Conservation (phyloP, 2,329 filamentous ascomycete genomes). For the Tolypocladium tropicale region DNA sequence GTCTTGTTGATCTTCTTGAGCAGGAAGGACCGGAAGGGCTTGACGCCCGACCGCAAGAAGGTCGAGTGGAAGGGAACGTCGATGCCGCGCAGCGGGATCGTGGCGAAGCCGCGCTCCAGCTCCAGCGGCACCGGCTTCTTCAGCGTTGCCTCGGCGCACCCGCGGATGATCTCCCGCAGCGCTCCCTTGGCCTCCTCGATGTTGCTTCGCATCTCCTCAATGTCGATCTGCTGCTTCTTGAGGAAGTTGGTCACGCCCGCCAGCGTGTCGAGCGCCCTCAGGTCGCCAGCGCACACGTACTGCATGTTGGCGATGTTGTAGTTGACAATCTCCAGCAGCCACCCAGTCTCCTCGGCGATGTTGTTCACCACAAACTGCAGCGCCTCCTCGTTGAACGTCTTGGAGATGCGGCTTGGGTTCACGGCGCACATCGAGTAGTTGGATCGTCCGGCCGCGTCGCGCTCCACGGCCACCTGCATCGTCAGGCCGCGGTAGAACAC, state of each 20-base stretch:
- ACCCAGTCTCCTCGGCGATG: conserved; percentile 85
- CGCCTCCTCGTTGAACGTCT: conserved; percentile 97
- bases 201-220: conserved; percentile 81
- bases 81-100: conserved; percentile 92
- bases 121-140: conserved; percentile 82
- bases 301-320: conserved; percentile 74
- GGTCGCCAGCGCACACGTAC: conserved; percentile 62
- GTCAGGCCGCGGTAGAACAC: conserved; percentile 98
- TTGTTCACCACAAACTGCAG: conserved; percentile 95
- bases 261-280: conserved; percentile 60
- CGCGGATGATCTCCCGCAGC: conserved; percentile 81
- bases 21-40: conserved; percentile 96
- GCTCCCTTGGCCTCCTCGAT: conserved; percentile 88
- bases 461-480: conserved; percentile 98
- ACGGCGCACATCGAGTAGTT: conserved; percentile 99
- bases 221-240: conserved; percentile 95
- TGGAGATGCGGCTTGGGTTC: conserved; percentile 95
- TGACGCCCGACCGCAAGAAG: conserved; percentile 94
- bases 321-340: conserved; percentile 98
- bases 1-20: conserved; percentile 99
- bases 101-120: conserved; percentile 90
- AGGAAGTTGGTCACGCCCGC: conserved; percentile 86
- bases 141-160: conserved; percentile 76
- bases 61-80: conserved; percentile 99
- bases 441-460: conserved; percentile 81